A percentile compares a stretch with the other conserved stretches of the same genome.
Conservation (phyloP, 1,139 yeast species). For the Geotrichum reessii region DNA sequence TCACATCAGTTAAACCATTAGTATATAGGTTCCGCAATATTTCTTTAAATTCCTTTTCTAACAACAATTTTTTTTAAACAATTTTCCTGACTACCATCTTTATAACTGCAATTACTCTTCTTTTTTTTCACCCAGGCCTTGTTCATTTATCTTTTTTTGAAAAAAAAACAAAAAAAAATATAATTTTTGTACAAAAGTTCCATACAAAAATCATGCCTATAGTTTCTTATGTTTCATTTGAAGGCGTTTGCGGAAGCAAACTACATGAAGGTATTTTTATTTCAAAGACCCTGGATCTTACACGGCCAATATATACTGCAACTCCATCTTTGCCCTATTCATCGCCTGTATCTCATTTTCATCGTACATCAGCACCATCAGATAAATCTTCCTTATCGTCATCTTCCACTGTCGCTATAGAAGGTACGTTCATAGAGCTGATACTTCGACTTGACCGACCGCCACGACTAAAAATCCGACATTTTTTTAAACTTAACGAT, state of each 20-base stretch:
- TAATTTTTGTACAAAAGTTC: too few species aligned
- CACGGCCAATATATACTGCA: not conserved
- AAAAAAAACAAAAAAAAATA: too few species aligned
- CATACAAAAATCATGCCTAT: slow-evolving; percentile 1
- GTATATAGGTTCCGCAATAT: not conserved
- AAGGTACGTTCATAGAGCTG: slow-evolving; percentile 10
- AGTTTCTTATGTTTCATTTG: slow-evolving; percentile 8
- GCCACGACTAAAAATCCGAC: slow-evolving; percentile 3
- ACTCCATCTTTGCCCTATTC: not conserved
- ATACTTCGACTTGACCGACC: not conserved
- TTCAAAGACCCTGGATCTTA: slow-evolving; percentile 3
- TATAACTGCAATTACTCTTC: not conserved
- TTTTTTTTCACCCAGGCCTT: not conserved
- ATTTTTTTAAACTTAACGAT: slow-evolving; percentile 10
- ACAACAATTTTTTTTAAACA: too few species aligned
- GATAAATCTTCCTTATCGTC: not conserved
- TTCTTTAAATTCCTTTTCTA: not conserved
- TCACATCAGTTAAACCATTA: not conserved
- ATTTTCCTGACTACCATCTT: too few species aligned
- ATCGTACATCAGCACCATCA: not conserved
- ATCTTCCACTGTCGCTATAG: not conserved
- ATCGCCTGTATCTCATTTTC: not conserved
- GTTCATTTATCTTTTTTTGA: not conserved
- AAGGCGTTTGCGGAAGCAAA: not conserved
- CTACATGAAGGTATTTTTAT: slow-evolving; percentile 9